Evolutionary conservation across 305 asterid species (phyloP).

Genomic region (Petunia hybrid): DNA sequence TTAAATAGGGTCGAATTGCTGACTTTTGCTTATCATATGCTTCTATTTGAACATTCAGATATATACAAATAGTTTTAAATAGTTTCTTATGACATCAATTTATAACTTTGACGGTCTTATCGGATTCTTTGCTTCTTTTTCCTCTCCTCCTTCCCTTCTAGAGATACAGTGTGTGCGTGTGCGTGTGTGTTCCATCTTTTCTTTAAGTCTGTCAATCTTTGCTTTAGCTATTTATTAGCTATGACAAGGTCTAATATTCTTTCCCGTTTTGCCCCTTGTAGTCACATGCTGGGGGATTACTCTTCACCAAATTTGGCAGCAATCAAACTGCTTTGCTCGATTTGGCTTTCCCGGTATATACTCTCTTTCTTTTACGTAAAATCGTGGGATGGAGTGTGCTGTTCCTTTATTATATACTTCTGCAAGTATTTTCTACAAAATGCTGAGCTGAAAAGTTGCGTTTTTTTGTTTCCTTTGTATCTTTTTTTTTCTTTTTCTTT

Average conservation of each 20-base stretch:
- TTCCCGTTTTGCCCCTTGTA: conserved; percentile 44
- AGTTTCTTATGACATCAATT: background rate
- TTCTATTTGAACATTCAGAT: background rate
- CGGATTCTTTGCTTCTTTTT: background rate
- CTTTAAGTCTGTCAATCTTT: conserved; percentile 3
- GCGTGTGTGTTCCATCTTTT: background rate
- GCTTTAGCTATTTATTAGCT: conserved; percentile 29
- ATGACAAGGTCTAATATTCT: conserved; percentile 29
- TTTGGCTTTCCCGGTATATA: conserved; percentile 76
- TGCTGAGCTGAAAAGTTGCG: background rate
- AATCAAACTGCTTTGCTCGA: conserved; percentile 83
- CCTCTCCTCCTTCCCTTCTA: background rate
- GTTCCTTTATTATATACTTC: background rate
- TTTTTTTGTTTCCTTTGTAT: background rate
- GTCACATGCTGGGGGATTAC: conserved; percentile 85
- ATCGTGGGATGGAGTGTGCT: background rate
- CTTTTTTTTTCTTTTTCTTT: background rate
- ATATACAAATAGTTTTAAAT: background rate
- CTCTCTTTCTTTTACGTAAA: conserved; percentile 1
- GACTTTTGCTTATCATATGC: conserved; percentile 2
- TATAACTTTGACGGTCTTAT: background rate
- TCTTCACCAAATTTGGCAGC: conserved; percentile 84
- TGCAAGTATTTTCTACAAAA: background rate
- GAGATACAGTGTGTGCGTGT: background rate
- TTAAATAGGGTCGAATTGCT: conserved; percentile 3